These are phyloP conservation scores for Pleurotus djamor DNA, from an alignment of 768 basidiomycete genomes.

Conservation along the genomic window DNA sequence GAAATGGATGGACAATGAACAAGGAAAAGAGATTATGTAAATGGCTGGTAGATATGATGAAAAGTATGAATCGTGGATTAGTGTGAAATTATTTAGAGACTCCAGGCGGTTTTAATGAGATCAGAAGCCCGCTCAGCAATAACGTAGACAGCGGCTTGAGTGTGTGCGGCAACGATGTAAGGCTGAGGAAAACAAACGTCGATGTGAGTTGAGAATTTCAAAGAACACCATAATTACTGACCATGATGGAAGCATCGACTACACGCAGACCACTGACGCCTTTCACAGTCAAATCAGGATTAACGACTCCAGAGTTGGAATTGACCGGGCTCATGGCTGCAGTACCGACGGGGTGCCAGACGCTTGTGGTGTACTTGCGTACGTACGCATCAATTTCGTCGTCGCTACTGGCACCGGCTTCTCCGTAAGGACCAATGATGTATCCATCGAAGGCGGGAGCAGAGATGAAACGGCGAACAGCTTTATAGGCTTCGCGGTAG, in stretches of 20 bases:
- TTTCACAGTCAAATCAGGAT: constrained; percentile 30
- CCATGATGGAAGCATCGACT: constrained; percentile 32
- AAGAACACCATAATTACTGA: constrained; percentile 6
- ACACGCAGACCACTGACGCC: constrained; percentile 29
- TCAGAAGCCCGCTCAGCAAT: constrained; percentile 22
- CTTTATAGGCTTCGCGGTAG: constrained; percentile 14
- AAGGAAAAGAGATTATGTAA: too few species aligned
- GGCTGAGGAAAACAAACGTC: constrained; percentile 10
- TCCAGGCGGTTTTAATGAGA: constrained; percentile 14
- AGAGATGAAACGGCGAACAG: constrained; percentile 12
- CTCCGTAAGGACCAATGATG: constrained; percentile 12
- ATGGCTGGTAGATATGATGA: too few species aligned
- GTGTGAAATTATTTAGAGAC: not conserved
- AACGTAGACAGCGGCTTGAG: constrained; percentile 19
- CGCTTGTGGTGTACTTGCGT: constrained; percentile 15
- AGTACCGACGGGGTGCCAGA: constrained; percentile 27
- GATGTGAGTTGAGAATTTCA: not conserved
- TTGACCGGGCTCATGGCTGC: constrained; percentile 19
- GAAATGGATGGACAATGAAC: too few species aligned
- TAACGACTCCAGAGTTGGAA: constrained; percentile 19
- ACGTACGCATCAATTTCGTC: constrained; percentile 22
- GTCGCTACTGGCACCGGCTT: constrained; percentile 21
- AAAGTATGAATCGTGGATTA: too few species aligned
- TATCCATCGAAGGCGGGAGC: constrained; percentile 15
- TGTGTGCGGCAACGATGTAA: constrained; percentile 18